Evolutionary conservation across 805 yeast genomes (phyloP), one percentile per base, ranked within the genome.

Genomic region (Hanseniaspora vineae): DNA sequence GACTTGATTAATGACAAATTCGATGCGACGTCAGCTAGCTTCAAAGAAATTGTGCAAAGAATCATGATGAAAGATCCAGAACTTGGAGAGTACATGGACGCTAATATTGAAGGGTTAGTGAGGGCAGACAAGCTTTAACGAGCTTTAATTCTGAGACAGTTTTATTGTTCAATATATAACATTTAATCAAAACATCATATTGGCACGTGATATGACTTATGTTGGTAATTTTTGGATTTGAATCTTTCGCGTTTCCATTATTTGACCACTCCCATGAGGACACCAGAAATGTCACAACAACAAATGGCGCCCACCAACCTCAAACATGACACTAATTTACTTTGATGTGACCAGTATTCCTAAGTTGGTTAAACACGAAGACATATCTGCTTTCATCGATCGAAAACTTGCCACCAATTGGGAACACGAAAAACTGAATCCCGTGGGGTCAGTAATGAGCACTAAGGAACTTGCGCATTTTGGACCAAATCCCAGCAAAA

Each of bases 21-120:
- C n/a, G 62, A 63, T 46, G 48, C 55, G 3, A 55, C 57, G 29
- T 49, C 55, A 12, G 65, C 66, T 2, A 46, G 53, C 20, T 63
- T 63, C 49, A 53, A 56, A 20, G 66, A 63, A 39, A 56, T 64
- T 20, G 53, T 64, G 13, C 51, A 52, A 6, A 56, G 58, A 42
- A 52, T 64, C 13, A 49, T 54, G 6, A 56, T 58, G 42, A 46
- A 51, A 13, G 60, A 61, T 48, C 57, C 62, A 1, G 50, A 52
- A 4, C 44, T 55, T 12, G 62, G 67, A 0, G 44, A 51, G 14
- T 42, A 29, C n/a, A 35, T 42, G 39, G 37, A 23, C 23, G 6
- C 3, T 17, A 42, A n/a, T 17, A 32, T 32, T 31, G 23, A 35
- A 31, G 35, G 45, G 23, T n/a, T 42, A 10, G 31, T 20, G n/a